Base-by-base conservation (phyloP, 345 rosid genomes). In the Eucalyptus tenuipes region DNA sequence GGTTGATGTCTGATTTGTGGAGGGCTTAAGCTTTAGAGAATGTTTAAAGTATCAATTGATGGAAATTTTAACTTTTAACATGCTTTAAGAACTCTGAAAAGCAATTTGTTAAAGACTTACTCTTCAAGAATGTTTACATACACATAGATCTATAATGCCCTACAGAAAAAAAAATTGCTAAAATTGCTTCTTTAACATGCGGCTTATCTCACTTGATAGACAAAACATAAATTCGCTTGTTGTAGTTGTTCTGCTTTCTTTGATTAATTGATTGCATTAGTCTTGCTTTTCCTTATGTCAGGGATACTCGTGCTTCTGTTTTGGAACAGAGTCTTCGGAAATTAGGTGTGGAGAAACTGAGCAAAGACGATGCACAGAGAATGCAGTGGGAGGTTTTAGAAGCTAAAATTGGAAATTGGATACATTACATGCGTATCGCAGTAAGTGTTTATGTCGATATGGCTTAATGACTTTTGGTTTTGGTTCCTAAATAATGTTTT, bases 381-480 rank as follows among this genome's bases (percentile, higher is more conserved):
- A 95, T 98, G 99, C 99, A 95, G 64, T 97, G 99, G 99, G 99
- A 98, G 89, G 99, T 95, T 90, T 92, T 98, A 92, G 99, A 98
- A 92, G 97, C 99, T 44, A 98, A 98, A 92, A 98, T 98, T 85
- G 99, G 97, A 90, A 96, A 96, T 80, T 97, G 99, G 99, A 96
- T 96, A 89, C 99, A 96, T 92, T 95, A 94, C 90, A 96, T 98
- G 99, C 93, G 99, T 81, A 96, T 98, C 90, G 94, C 99, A 37
- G 99, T 98, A 92, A 89, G 94, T 49, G 89, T 91, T 90, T 10
- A 52, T 18, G 47, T 85, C 4, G 12, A 55, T 57, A 27, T 49
- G 64, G 75, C 49, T 80, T 45, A 57, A 44, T 84, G 81, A 44
- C 53, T 85, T 47, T 22, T 37, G 59, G 57, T 86, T 86, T 86